Evolutionary conservation across 23 red algal species (phyloP), one percentile per base, ranked within the genome.

Genomic region (Cyanidiococcus yangmingshanensis): DNA sequence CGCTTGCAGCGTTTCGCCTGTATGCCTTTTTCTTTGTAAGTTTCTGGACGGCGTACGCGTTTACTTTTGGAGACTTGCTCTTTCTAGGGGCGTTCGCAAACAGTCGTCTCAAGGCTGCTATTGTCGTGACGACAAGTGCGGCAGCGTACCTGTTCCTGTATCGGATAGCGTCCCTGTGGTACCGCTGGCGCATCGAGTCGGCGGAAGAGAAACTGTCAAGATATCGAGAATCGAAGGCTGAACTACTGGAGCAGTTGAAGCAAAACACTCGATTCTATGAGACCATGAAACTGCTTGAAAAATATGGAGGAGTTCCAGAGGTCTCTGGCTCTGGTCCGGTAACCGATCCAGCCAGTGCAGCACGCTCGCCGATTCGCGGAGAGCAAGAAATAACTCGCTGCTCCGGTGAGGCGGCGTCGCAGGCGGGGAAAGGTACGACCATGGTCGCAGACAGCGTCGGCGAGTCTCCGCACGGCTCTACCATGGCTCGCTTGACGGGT

Each of bases 231-330:
- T 12, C 15, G 27, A 71, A 71, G 63, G 32, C 63, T 7, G 63
- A 71, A 29, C 63, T 25, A 7, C 12, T 71, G 7, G 63, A 71
- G 27, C 63, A 71, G 63, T 29, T 71, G 63, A 71, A 71, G 27
- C 3, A 71, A 71, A 25, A 29, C 63, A 71, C 63, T 7, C 63
- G 63, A 29, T 71, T 32, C 63, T 71, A 71, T 29, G 63, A 71
- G 63, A 71, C 63, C 3, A 25, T 71, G 32, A 32, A 71, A 7
- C 63, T 71, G 63, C 21, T 71, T 2, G 63, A 71, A 30, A 71
- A 71, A 29, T 71, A 71, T 29, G 63, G 63, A 7, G 63, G 63
- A 3, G n/a, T 35, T 7, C n/a, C 63, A 29, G 63, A 71, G 3
- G n/a, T n/a, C n/a, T n/a, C n/a, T n/a, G n/a, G n/a, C n/a, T n/a